These are phyloP conservation scores for Suillus tomentosus DNA, from an alignment of 768 basidiomycete genomes.

Conservation along the genomic window DNA sequence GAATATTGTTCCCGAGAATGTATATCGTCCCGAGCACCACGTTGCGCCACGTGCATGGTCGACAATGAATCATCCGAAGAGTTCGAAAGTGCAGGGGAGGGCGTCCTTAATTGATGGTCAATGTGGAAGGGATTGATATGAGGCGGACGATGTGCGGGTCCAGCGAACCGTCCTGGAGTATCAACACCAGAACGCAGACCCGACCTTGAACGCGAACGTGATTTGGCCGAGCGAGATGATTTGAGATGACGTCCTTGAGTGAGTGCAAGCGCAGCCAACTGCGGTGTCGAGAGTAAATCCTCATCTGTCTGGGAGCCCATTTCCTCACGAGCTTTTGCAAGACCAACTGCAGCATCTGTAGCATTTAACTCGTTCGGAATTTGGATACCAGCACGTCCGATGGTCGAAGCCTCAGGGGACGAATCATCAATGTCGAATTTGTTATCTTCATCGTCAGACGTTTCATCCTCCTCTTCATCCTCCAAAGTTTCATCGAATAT, in stretches of 20 bases:
- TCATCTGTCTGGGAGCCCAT: slow-evolving; percentile 27
- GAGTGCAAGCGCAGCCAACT: slow-evolving; percentile 35
- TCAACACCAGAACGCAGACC: slow-evolving; percentile 60
- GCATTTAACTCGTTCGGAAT: slow-evolving; percentile 21
- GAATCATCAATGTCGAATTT: slow-evolving; percentile 95
- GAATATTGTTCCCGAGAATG: slow-evolving; percentile 36
- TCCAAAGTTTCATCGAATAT: slow-evolving; percentile 40
- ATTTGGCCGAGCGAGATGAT: slow-evolving; percentile 26
- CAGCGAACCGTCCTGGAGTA: slow-evolving; percentile 62
- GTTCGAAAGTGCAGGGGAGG: slow-evolving; percentile 41
- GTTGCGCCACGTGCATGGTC: slow-evolving; percentile 40
- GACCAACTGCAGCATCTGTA: slow-evolving; percentile 19
- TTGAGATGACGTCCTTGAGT: slow-evolving; percentile 33
- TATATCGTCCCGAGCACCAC: slow-evolving; percentile 56
- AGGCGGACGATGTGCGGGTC: slow-evolving; percentile 52
- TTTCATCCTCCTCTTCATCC: slow-evolving; percentile 49
- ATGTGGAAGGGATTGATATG: slow-evolving; percentile 23
- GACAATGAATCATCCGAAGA: slow-evolving; percentile 40
- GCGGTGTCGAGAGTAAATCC: slow-evolving; percentile 30
- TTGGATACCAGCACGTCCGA: slow-evolving; percentile 6
- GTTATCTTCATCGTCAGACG: slow-evolving; percentile 61
- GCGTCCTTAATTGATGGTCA: slow-evolving; percentile 2
- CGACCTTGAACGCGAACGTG: slow-evolving; percentile 37
- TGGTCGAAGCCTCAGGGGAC: slow-evolving; percentile 51
- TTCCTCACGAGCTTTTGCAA: slow-evolving; percentile 33